A percentile compares a stretch with the other conserved stretches of the same genome.
phyloP scores from a whole-genome alignment of 1,284 basidiomycete species.

The Ceratobasidium sp. region DNA sequence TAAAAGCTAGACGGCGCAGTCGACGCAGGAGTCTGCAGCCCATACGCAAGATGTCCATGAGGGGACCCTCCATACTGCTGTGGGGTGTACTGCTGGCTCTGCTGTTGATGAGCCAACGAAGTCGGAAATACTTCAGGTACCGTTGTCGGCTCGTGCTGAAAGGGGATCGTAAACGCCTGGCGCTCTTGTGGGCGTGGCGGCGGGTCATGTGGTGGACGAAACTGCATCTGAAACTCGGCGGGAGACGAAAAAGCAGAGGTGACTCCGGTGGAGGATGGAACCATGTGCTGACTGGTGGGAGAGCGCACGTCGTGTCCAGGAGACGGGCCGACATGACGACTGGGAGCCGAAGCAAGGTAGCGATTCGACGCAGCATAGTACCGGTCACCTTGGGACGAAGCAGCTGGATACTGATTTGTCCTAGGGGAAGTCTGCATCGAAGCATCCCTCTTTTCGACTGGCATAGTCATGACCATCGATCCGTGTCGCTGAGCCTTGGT shows the following conservation, averaged over 20 bases:
- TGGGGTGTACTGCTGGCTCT: neutral
- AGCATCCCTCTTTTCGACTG: conserved; percentile 4
- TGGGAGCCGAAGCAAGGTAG: neutral
- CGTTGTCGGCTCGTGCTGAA: neutral
- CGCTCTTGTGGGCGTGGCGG: neutral
- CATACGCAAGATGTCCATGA: conserved; percentile 10
- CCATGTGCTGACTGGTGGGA: neutral
- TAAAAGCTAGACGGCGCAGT: conserved; percentile 26
- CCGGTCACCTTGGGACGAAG: neutral
- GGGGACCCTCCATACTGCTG: neutral
- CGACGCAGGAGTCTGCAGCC: conserved; percentile 25
- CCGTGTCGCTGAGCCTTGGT: neutral
- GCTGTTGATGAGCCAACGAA: conserved; percentile 18
- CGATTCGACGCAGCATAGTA: neutral
- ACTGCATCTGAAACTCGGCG: conserved; percentile 15
- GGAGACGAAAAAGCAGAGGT: neutral
- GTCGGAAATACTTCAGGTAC: neutral
- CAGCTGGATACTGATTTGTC: neutral
- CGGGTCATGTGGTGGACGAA: neutral
- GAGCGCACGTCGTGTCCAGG: neutral
- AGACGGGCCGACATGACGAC: neutral
- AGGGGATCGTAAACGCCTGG: conserved; percentile 20
- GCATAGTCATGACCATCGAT: conserved; percentile 3
- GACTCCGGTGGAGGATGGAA: neutral
- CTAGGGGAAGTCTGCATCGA: conserved; percentile 35